These are phyloP conservation scores for Terana coerulea DNA, from an alignment of 768 basidiomycete species.

Conservation along the genomic window DNA sequence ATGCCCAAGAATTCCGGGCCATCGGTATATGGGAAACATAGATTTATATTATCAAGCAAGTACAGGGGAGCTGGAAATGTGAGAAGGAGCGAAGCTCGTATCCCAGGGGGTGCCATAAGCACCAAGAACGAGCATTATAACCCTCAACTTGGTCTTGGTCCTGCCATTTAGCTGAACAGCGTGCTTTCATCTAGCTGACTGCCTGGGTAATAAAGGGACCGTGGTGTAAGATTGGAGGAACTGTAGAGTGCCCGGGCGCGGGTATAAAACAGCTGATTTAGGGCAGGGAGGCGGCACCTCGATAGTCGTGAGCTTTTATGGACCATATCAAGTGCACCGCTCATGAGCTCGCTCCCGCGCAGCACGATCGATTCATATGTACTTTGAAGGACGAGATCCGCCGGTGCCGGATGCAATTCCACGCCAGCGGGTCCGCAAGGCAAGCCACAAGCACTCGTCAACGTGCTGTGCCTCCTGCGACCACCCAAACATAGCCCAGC, in stretches of 20 bases:
- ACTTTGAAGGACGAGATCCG: background rate
- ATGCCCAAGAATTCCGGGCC: too few relatives aligned
- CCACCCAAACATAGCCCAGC: background rate
- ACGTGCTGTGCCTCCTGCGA: background rate
- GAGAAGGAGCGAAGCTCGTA: slow-evolving; percentile 45
- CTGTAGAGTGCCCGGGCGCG: slow-evolving; percentile 6
- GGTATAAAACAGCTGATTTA: slow-evolving; percentile 19
- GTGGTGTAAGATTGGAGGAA: slow-evolving; percentile 44
- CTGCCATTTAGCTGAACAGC: slow-evolving; percentile 72
- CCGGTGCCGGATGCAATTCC: slow-evolving; percentile 1
- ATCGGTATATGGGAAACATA: background rate
- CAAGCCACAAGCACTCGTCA: background rate
- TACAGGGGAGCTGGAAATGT: slow-evolving; percentile 28
- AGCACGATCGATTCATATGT: background rate
- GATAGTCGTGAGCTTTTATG: background rate
- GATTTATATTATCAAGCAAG: background rate
- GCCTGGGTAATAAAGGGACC: slow-evolving; percentile 70
- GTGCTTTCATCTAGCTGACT: slow-evolving; percentile 38
- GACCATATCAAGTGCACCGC: too few relatives aligned
- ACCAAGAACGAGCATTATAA: slow-evolving; percentile 62
- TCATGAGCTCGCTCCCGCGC: too few relatives aligned
- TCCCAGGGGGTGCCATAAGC: slow-evolving; percentile 18
- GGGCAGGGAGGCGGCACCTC: slow-evolving; percentile 19
- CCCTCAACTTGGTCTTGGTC: slow-evolving; percentile 64
- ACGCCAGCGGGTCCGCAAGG: slow-evolving; percentile 3